Percentiles rank a stretch among this genome's conserved stretches.
phyloP scores from a whole-genome alignment of 1,284 basidiomycete species.

The Singerocomus inundabilis region DNA sequence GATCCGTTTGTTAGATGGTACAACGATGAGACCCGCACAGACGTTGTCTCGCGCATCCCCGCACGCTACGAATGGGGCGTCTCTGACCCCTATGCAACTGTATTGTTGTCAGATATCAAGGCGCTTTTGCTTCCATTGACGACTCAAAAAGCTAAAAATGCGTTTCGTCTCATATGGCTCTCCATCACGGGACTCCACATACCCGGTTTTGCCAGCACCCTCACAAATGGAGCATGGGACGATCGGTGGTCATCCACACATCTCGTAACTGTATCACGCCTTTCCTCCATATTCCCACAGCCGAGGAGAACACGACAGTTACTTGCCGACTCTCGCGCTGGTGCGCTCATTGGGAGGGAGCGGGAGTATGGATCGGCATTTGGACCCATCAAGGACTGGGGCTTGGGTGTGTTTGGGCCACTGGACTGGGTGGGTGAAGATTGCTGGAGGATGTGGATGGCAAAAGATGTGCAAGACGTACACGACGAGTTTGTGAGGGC shows the following conservation, averaged over 20 bases:
- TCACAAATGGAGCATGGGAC: constrained; percentile 49
- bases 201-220: constrained; percentile 55
- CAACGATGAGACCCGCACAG: constrained; percentile 52
- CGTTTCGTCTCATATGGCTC: constrained; percentile 76
- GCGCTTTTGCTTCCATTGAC: constrained; percentile 64
- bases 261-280: constrained; percentile 41
- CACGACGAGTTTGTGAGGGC: constrained; percentile 49
- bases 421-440: constrained; percentile 47
- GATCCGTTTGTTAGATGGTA: constrained; percentile 78
- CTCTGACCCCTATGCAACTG: constrained; percentile 74
- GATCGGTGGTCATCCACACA: constrained; percentile 61
- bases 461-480: constrained; percentile 46
- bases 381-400: constrained; percentile 69
- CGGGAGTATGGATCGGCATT: constrained; percentile 58
- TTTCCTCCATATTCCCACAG: constrained; percentile 56
- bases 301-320: constrained; percentile 32
- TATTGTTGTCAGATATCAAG: constrained; percentile 81
- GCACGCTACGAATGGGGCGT: constrained; percentile 58
- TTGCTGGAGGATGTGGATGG: constrained; percentile 49
- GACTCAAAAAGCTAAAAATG: constrained; percentile 50
- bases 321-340: constrained; percentile 58
- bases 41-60: constrained; percentile 48
- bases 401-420: constrained; percentile 48
- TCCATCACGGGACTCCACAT: constrained; percentile 74
- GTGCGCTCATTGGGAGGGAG: constrained; percentile 64